These are phyloP conservation scores for Hymenoscyphus fraxineus DNA, from an alignment of 2,329 filamentous ascomycete genomes.

Conservation along the genomic window DNA sequence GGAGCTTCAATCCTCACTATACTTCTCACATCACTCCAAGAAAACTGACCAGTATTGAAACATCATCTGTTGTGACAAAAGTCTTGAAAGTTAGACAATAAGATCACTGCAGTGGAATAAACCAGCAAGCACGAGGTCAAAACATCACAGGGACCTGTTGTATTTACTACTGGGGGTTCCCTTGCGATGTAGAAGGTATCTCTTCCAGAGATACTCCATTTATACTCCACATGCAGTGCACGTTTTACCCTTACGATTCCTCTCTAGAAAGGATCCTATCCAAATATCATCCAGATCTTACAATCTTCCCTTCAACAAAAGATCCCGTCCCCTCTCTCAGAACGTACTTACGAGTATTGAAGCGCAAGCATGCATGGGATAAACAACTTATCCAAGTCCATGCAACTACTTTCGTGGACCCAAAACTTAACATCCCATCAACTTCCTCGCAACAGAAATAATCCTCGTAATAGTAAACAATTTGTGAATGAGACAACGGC, in stretches of 20 bases:
- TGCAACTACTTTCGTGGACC: slow-evolving; percentile 61
- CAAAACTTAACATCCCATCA: slow-evolving; percentile 45
- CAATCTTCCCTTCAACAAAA: slow-evolving; percentile 59
- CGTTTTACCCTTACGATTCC: too few species aligned
- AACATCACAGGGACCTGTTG: slow-evolving; percentile 48
- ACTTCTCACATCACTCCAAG: slow-evolving; percentile 49
- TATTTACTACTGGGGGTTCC: slow-evolving; percentile 63
- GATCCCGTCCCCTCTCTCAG: slow-evolving; percentile 55
- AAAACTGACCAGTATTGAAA: slow-evolving; percentile 47
- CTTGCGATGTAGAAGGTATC: slow-evolving; percentile 55
- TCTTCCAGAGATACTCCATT: too few species aligned
- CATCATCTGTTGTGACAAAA: slow-evolving; percentile 49
- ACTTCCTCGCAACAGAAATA: slow-evolving; percentile 62
- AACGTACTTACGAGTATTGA: slow-evolving; percentile 39
- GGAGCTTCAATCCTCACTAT: slow-evolving; percentile 56
- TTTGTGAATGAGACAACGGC: slow-evolving; percentile 64
- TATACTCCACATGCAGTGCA: too few species aligned
- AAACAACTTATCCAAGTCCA: slow-evolving; percentile 58
- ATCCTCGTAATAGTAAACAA: slow-evolving; percentile 48
- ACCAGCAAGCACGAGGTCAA: slow-evolving; percentile 30
- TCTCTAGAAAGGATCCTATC: slow-evolving; percentile 48
- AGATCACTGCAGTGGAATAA: slow-evolving; percentile 53
- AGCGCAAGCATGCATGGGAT: slow-evolving; percentile 40
- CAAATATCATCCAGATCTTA: slow-evolving; percentile 55
- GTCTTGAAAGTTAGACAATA: slow-evolving; percentile 39